Percentiles rank a stretch among this genome's conserved stretches.
These are phyloP conservation scores for Udeniomyces megalosporus DNA, from an alignment of 768 basidiomycete species.

Conservation along the genomic window DNA sequence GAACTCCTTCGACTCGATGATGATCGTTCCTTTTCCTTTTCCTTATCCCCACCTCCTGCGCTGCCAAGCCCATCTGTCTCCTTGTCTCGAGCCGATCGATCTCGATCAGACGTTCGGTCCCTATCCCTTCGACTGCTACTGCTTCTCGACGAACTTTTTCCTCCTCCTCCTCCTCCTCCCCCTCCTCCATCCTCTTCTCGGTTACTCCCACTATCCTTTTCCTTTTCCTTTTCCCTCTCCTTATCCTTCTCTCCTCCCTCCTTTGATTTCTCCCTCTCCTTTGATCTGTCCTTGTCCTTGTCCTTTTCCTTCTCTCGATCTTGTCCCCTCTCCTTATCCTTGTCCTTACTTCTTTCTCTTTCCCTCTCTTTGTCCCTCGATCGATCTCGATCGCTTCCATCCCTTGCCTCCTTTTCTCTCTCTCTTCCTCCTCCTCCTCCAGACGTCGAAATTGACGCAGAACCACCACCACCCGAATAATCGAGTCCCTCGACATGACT, in stretches of 20 bases:
- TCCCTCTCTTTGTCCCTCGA: not conserved
- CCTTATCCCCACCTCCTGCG: too few species aligned
- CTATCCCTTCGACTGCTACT: too few species aligned
- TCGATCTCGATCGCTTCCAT: not conserved
- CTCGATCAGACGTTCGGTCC: too few species aligned
- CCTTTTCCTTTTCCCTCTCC: not conserved
- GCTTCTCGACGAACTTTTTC: too few species aligned
- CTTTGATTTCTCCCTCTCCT: not conserved
- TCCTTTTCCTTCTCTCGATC: not conserved
- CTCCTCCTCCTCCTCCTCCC: not conserved
- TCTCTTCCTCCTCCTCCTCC: not conserved
- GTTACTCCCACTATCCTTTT: not conserved
- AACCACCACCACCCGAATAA: not conserved
- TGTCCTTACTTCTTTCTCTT: not conserved
- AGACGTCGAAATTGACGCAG: not conserved
- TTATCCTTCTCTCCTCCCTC: not conserved
- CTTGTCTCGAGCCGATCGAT: too few species aligned
- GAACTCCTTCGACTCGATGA: too few species aligned
- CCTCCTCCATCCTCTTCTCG: not conserved
- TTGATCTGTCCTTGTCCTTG: not conserved
- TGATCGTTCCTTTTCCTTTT: too few species aligned
- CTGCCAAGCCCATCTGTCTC: too few species aligned
- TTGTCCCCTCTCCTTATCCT: not conserved
- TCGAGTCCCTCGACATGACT: slow-evolving; percentile 9
- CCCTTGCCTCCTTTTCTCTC: not conserved